Evolutionary conservation across 371 early-diverging fungal genomes (phyloP), one percentile per base, ranked within the genome.

Genomic region (Blakeslea trispora): DNA sequence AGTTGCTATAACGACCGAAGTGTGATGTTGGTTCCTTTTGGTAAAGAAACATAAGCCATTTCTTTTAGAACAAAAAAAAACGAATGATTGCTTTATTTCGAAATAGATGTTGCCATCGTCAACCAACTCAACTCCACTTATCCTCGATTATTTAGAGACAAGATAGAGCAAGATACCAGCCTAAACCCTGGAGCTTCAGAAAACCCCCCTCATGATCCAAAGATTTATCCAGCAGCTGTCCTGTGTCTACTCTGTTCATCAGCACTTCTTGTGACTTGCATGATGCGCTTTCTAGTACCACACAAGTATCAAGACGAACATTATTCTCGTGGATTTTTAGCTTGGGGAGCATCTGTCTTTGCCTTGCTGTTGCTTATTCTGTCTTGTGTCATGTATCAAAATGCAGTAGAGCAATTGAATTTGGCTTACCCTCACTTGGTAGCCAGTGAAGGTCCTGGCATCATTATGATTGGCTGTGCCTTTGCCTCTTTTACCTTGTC

Each of bases 251-350:
- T 71, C 21, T 66, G 68, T 43, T 67, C 71, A 9, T 63, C 63
- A 1, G 45, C 57, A 5, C 64, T 67, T 15, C 41, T 68, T 0
- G 35, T 58, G 3, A 53, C 69, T 0, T 67, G 68, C 13, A 1
- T 73, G 2, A 41, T 55, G 10, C 55, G 65, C 18, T 40, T 56
- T 4, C 14, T 59, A 5, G 40, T 39, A 21, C 69, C 65, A 18
- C 54, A 53, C 6, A 47, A 44, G 24, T 69, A 72, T 35, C 62
- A 55, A 15, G 79, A 78, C 45, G 55, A 64, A 35, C 50, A 68
- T 48, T 74, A 71, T 57, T 55, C 72, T 14, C 65, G 79, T 41
- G 79, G 73, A 15, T 78, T 78, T 41, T 54, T 74, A 10, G 71
- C 73, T 9, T 57, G 60, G 21, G 69, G 57, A 14, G 57, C 73